Base-by-base conservation (phyloP, 371 early-diverging fungal species). In the Dichotomocladium elegans region DNA sequence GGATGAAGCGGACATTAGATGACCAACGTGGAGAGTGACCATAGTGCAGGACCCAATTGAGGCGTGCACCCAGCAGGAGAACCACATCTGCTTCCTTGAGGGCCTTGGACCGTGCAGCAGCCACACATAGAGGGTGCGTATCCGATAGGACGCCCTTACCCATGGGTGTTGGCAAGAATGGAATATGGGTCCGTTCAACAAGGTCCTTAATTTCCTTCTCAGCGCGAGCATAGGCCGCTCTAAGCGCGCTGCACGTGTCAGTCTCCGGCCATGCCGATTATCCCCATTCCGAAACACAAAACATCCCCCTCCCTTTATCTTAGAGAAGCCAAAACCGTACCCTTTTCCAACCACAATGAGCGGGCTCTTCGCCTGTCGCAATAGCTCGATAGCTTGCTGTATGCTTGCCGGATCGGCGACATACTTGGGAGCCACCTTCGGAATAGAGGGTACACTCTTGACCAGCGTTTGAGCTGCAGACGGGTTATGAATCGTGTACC, bases 31-130 rank as follows among this genome's bases (percentile, higher is more conserved):
- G 85, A 2, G 74, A 40, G 22, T 64, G 59, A 5, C 92, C 92
- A 64, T 83, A 90, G 49, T 90, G 90, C 24, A 91, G 64, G 22
- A 91, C 88, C 92, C 92, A 91, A 60, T 91, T 91, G 19, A 91
- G 55, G 28, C 81, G 70, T 4, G 90, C 92, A 30, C 92, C 92
- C 28, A 90, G 59, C 4, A 91, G 55, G 11, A 91, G 45, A 1
- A 91, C 74, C 6, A 91, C 87, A 59, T 89, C 89, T 1, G 91
- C 88, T 26, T 75, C 66, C 24, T 68, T 64, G 29, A 91, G 66
- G 15, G 89, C 92, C 25, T 71, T 61, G 11, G 83, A 82, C 31
- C 92, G 68, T 4, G 91, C 90, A n/a, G 89, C 85, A 4, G 88
- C 64, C 1, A 79, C 86, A 51, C 87, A 85, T 19, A 78, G 60